Base-by-base conservation (phyloP, 2,329 filamentous ascomycete genomes). In the Alternaria arbusti region DNA sequence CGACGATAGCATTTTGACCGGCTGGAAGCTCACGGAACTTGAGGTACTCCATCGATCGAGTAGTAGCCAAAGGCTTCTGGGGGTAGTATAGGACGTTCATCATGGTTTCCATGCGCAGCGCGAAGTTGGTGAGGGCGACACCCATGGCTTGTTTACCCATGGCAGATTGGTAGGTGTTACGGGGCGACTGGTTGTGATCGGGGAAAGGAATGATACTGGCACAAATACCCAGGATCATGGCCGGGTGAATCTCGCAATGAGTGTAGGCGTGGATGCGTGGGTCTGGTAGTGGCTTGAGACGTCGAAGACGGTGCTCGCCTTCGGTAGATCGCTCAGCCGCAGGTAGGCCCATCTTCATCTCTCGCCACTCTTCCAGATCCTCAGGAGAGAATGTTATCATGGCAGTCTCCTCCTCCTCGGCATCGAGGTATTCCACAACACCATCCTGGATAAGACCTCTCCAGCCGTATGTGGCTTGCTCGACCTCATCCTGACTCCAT, bases 111-210 rank as follows among this genome's bases (percentile, higher is more conserved):
- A 99, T 98, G 68, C 96, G 94, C 66, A 95, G 90, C 44, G 93
- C 91, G 81, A 97, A 99, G 79, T 99, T 99, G 12, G 96, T 99
- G 60, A 99, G 86, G 84, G 97, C 97, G 74, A 98, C 94, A 78
- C 96, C 96, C 96, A 99, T 99, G 66, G 96, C 96, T 87, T 99
- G 96, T 83, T 99, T 99, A 85, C 96, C 96, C 96, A 99, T 99
- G 78, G 96, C 96, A 74, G 95, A 97, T 83, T 98, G 95, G 81
- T 97, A 99, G 5, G 95, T 98, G 79, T 99, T 99, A 91, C 96
- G 91, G 70, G 96, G 96, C 67, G 95, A 98, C 88, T 96, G 93
- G 80, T 99, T 99, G 84, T 99, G 96, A 83, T 99, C 96, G 1
- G 96, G 96, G 89, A 99, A 99, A 0, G 96, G 96, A 85, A 99